phyloP scores from a whole-genome alignment of 768 basidiomycete species.

The Multifurca ochricompacta region DNA sequence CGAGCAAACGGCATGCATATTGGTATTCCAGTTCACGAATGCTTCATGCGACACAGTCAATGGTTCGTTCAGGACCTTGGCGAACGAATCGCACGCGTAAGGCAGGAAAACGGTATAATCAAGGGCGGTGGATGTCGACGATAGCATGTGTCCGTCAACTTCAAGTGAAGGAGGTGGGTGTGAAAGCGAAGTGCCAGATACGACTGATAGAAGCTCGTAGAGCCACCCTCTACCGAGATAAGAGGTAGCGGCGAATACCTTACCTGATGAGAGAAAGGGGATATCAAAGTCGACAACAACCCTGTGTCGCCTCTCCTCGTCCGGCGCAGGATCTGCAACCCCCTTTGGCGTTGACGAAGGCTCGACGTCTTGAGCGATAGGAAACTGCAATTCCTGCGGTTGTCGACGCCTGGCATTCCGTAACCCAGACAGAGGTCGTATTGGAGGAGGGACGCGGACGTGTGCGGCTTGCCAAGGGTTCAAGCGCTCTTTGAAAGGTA shows the following conservation, averaged over 20 bases:
- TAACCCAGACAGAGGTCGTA: background rate
- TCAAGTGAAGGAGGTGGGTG: slow-evolving; percentile 28
- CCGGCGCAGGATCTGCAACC: background rate
- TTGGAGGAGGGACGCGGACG: background rate
- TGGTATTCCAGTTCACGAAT: slow-evolving; percentile 33
- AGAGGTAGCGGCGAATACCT: slow-evolving; percentile 42
- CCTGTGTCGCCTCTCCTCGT: slow-evolving; percentile 17
- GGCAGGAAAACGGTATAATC: slow-evolving; percentile 31
- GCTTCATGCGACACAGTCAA: slow-evolving; percentile 33
- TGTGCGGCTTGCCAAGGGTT: background rate
- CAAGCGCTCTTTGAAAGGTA: slow-evolving; percentile 17
- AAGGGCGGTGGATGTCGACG: slow-evolving; percentile 34
- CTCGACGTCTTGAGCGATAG: background rate
- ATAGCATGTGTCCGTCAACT: slow-evolving; percentile 37
- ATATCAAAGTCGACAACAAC: slow-evolving; percentile 47
- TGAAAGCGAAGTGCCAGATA: slow-evolving; percentile 26
- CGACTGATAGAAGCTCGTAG: slow-evolving; percentile 42
- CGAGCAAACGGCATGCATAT: slow-evolving; percentile 31
- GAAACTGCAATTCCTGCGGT: background rate
- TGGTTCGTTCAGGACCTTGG: slow-evolving; percentile 38
- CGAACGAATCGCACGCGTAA: slow-evolving; percentile 15
- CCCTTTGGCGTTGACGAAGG: slow-evolving; percentile 1
- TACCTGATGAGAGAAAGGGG: slow-evolving; percentile 40
- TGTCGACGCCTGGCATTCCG: background rate
- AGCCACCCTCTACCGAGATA: slow-evolving; percentile 58